These are phyloP conservation scores for Ceratocystis diversiconidia DNA, from an alignment of 2,329 filamentous ascomycete genomes.

Conservation along the genomic window DNA sequence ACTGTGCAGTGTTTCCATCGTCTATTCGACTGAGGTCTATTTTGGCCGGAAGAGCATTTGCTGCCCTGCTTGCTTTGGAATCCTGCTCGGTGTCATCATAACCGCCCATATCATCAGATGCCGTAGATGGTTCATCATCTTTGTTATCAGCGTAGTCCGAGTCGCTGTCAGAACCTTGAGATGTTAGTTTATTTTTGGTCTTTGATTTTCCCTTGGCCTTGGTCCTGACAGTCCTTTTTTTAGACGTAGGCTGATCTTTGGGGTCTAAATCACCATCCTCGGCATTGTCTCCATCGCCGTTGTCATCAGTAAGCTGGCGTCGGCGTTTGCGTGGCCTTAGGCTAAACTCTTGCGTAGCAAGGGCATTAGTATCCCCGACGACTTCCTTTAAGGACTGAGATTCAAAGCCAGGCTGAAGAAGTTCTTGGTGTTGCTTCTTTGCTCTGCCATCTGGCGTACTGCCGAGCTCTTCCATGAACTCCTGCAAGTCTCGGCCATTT, in stretches of 20 bases:
- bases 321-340: constrained; percentile 12
- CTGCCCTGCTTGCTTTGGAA: constrained; percentile 12
- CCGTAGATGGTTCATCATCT: neutral
- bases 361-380: neutral
- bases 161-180: neutral
- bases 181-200: constrained; percentile 1
- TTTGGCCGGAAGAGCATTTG: constrained; percentile 19
- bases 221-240: constrained; percentile 23
- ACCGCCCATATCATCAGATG: constrained; percentile 10
- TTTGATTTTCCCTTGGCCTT: neutral
- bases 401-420: constrained; percentile 59
- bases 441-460: constrained; percentile 26
- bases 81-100: constrained; percentile 17
- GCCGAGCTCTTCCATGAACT: constrained; percentile 38
- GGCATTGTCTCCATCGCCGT: neutral
- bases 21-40: constrained; percentile 51
- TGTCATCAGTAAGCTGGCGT: constrained; percentile 3
- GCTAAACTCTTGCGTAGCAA: constrained; percentile 12
- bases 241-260: constrained; percentile 21
- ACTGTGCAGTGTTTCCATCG: constrained; percentile 76
- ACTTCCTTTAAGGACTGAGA: constrained; percentile 26
- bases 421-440: constrained; percentile 53
- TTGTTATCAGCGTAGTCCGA: constrained; percentile 6
- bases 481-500: constrained; percentile 54
- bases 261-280: constrained; percentile 31